These are phyloP conservation scores for Kwoniella mangroviensis DNA, from an alignment of 768 basidiomycete genomes.

Conservation along the genomic window DNA sequence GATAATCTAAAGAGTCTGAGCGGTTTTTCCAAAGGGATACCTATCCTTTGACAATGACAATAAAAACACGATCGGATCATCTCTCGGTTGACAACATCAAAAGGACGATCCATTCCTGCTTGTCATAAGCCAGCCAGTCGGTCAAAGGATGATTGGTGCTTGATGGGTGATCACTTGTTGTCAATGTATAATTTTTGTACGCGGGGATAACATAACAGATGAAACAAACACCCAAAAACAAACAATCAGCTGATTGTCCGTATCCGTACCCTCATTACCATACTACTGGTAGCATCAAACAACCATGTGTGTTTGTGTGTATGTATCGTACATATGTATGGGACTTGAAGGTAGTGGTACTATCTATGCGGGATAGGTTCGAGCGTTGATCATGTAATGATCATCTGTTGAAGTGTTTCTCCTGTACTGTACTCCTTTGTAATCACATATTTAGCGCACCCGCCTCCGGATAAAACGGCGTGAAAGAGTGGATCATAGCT, in stretches of 20 bases:
- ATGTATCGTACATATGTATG: not conserved
- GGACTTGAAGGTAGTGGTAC: not conserved
- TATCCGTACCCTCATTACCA: not conserved
- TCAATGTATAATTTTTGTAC: too few species aligned
- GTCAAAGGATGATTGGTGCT: not conserved
- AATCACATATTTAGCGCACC: too few species aligned
- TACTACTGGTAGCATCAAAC: not conserved
- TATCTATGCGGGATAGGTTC: too few species aligned
- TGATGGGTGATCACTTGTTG: not conserved
- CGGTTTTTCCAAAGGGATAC: too few species aligned
- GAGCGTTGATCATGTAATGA: not conserved
- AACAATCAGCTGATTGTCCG: constrained; percentile 10
- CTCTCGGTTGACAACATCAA: not conserved
- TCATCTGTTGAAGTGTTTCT: not conserved
- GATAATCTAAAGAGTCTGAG: too few species aligned
- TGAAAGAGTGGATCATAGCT: not conserved
- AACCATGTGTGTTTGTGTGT: not conserved
- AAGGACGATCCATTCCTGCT: not conserved
- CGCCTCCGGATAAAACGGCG: not conserved
- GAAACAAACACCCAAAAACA: not conserved
- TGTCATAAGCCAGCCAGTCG: too few species aligned
- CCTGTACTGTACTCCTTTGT: too few species aligned
- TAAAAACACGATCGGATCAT: not conserved
- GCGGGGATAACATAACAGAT: too few species aligned
- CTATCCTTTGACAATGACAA: too few species aligned